Conservation (phyloP, 345 rosid genomes). For the Citrus glauca region DNA sequence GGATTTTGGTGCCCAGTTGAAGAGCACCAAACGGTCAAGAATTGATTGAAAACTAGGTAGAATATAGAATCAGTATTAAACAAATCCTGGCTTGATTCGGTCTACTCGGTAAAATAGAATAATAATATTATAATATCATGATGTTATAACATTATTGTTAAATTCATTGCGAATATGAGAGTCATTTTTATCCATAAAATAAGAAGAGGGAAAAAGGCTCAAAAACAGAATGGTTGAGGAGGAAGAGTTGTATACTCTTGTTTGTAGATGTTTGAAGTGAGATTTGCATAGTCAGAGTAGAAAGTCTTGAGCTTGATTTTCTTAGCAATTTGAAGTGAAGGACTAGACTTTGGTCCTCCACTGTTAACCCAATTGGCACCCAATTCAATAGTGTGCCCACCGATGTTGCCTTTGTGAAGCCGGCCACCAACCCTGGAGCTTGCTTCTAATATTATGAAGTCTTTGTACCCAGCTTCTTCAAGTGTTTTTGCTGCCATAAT, state of each 20-base stretch:
- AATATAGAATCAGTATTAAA: too few relatives aligned
- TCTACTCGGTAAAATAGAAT: too few relatives aligned
- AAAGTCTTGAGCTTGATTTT: slow-evolving; percentile 22
- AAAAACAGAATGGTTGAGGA: too few relatives aligned
- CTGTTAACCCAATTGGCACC: slow-evolving; percentile 25
- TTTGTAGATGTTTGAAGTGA: slow-evolving; percentile 25
- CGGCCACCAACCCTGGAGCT: slow-evolving; percentile 24
- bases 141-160: too few relatives aligned
- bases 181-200: too few relatives aligned
- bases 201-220: too few relatives aligned
- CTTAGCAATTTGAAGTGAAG: slow-evolving; percentile 17
- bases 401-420: slow-evolving; percentile 11
- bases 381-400: slow-evolving; percentile 17
- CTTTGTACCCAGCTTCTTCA: slow-evolving; percentile 20
- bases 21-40: too few relatives aligned
- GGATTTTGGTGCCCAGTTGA: too few relatives aligned
- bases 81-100: too few relatives aligned
- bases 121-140: too few relatives aligned
- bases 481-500: slow-evolving; percentile 31
- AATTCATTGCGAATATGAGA: too few relatives aligned
- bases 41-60: too few relatives aligned
- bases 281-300: slow-evolving; percentile 10
- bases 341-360: slow-evolving; percentile 23
- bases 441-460: slow-evolving; percentile 33
- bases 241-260: slow-evolving; percentile 12